Conservation (phyloP, 2,329 filamentous ascomycete genomes). For the Shiraia bambusicola region DNA sequence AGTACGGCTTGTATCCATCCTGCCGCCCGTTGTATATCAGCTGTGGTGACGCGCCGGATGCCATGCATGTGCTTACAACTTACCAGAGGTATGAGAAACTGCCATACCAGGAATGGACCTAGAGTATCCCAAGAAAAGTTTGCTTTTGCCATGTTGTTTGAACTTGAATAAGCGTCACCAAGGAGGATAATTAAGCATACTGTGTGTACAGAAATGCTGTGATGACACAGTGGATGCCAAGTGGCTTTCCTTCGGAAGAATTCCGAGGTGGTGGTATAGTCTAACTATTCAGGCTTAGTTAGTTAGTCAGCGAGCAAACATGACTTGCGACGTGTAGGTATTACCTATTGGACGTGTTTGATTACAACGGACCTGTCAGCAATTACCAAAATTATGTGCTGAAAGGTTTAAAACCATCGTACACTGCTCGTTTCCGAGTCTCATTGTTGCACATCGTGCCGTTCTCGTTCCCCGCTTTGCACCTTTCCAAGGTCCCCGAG, state of each 20-base stretch:
- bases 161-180: background rate
- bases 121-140: constrained; percentile 35
- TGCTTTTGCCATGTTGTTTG: constrained; percentile 21
- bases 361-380: too few species aligned
- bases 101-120: constrained; percentile 37
- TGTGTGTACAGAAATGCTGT: background rate
- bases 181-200: background rate
- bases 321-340: too few species aligned
- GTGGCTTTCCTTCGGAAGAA: constrained; percentile 1
- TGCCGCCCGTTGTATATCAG: constrained; percentile 32
- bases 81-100: constrained; percentile 40
- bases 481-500: too few species aligned
- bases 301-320: background rate
- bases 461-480: too few species aligned
- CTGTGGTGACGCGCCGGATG: background rate
- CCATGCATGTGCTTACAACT: background rate
- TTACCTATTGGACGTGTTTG: too few species aligned
- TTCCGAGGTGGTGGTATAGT: background rate
- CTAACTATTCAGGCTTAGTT: too few species aligned
- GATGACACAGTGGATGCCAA: constrained; percentile 1
- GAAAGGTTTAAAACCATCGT: too few species aligned
- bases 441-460: too few species aligned
- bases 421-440: too few species aligned
- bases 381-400: too few species aligned
- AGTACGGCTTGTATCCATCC: constrained; percentile 69